Evolutionary conservation across 768 basidiomycete genomes (phyloP), one percentile per base, ranked within the genome.

Genomic region (Omphalotus guepiniiformis): DNA sequence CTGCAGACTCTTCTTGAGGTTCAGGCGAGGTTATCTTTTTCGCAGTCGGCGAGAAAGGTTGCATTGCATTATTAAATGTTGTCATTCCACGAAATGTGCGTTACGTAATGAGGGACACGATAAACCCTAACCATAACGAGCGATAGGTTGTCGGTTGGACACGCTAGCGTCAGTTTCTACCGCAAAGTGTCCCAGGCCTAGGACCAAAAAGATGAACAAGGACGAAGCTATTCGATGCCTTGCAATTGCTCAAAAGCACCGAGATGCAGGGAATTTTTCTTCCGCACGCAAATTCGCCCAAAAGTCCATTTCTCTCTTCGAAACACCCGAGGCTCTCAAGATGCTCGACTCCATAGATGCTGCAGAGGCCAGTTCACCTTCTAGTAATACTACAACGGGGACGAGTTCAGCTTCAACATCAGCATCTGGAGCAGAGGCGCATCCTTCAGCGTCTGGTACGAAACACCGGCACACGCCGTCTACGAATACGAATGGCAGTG

Each of bases 171-270:
- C n/a, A n/a, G n/a, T n/a, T n/a, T n/a, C n/a, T n/a, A n/a, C n/a
- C n/a, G n/a, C n/a, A n/a, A n/a, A n/a, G n/a, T n/a, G n/a, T n/a
- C n/a, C n/a, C n/a, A n/a, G n/a, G n/a, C n/a, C n/a, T n/a, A n/a
- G n/a, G n/a, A n/a, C n/a, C n/a, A n/a, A n/a, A n/a, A n/a, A n/a
- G n/a, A 47, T 47, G 46, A 95, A 95, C 74, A 89, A 81, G 56
- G 92, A 95, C 61, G 92, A 95, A 66, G 92, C 92, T 28, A 63
- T 85, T 48, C 82, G 86, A 57, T 91, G 89, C 61, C 76, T 95
- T 42, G 62, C 68, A 39, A 89, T 96, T 53, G 86, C 93, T 2
- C 80, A 82, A 59, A 79, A 79, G 58, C 83, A 93, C 63, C 74
- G 79, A 51, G 77, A 83, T 45, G 71, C 80, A 37, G 82, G 79